Percentiles rank a stretch among this genome's conserved stretches.
phyloP scores from a whole-genome alignment of 257 asterid genomes.

The Rauvolfia tetraphylla region DNA sequence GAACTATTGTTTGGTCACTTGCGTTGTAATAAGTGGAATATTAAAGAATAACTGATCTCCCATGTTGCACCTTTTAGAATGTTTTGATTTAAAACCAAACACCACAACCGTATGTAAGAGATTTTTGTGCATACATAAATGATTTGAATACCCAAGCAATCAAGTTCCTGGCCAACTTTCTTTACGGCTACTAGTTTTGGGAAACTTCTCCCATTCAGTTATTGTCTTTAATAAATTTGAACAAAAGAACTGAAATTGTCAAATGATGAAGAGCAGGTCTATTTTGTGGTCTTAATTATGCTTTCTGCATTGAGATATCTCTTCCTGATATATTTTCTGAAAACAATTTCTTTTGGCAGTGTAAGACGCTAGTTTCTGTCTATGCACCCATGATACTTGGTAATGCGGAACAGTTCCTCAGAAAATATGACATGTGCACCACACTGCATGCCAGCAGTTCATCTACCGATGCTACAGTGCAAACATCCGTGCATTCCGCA shows the following conservation, averaged over 20 bases:
- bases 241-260: too few relatives aligned
- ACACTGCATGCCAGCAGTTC: slow-evolving; percentile 59
- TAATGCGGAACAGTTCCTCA: slow-evolving; percentile 71
- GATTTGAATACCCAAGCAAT: background rate
- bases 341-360: slow-evolving; percentile 38
- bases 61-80: background rate
- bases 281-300: background rate
- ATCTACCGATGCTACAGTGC: slow-evolving; percentile 14
- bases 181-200: background rate
- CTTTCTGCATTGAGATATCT: background rate
- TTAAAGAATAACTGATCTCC: background rate
- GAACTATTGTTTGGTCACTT: background rate
- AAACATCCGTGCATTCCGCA: slow-evolving; percentile 39
- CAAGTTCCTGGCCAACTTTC: background rate
- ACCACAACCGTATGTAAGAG: background rate
- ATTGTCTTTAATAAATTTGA: background rate
- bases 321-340: background rate
- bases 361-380: slow-evolving; percentile 77
- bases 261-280: background rate
- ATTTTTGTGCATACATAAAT: background rate
- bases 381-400: slow-evolving; percentile 68
- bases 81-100: background rate
- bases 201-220: background rate
- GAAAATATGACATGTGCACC: slow-evolving; percentile 56
- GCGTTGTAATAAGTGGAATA: background rate